Base-by-base conservation (phyloP, 2,329 filamentous ascomycete species). In the Ophiocordyceps camponoti-leonardi region DNA sequence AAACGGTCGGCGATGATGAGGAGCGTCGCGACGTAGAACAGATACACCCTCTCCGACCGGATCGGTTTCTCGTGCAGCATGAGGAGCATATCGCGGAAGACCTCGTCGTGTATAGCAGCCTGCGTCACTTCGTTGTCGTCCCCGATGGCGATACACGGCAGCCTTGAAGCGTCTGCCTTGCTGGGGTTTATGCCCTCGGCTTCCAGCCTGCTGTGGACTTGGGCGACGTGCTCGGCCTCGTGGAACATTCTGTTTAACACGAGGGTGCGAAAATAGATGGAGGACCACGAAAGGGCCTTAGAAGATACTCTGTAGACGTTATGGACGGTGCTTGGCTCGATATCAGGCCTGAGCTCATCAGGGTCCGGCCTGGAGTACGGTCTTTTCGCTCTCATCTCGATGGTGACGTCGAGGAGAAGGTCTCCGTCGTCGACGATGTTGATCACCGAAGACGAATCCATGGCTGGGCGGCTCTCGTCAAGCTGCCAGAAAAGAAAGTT, bases 1-100 rank as follows among this genome's bases (percentile, higher is more conserved):
- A 86, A 87, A 41, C 81, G 75, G 58, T 87, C 83, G 11, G 82
- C 81, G 46, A 85, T 71, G 44, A 86, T 71, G 39, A 80, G 77
- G 39, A 87, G 64, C 2, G 80, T 81, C 14, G 78, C 74, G 12
- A 83, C 66, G 51, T 81, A 81, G 7, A 73, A 62, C 50, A 84
- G 35, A 37, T 18, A 18, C 19, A 71, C 66, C 22, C 51, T 52
- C 5, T 54, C 45, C 2, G 64, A 60, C 44, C 62, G 64, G n/a
- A 58, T 58, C n/a, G 57, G 61, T 35, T 63, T 63, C 20, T 69
- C 69, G 56, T 87, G 83, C 18, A 86, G 63, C 18, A 83, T 73
- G 18, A 71, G 67, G 22, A 87, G 62, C 52, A 87, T 75, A 56
- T 86, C 83, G 43, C 71, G 71, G 51, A 83, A 75, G n/a, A 75